Base-by-base conservation (phyloP, 805 yeast species). In the Huiozyma sinensis region DNA sequence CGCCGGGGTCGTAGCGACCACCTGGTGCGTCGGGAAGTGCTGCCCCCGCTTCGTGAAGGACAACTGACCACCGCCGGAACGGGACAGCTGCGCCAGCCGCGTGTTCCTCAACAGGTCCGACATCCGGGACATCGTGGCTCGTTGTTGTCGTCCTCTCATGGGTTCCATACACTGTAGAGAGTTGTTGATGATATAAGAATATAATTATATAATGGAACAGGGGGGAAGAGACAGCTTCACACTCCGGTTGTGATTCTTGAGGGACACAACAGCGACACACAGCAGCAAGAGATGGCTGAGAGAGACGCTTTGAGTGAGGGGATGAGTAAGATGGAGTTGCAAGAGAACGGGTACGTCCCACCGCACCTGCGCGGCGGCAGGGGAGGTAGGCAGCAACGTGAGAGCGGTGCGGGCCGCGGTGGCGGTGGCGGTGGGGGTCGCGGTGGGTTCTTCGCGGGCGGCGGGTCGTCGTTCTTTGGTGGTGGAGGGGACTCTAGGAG, bases 1-100 rank as follows among this genome's bases (percentile, higher is more conserved):
- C 6, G 83, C 70, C 40, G 79, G 75, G 42, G 83, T 78, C 0
- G 92, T 79, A 60, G 75, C 81, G 35, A 85, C 71, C 36, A 82
- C 70, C 60, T 84, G 94, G 55, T 81, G 88, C 0, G 84, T 76
- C 28, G 95, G 95, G 38, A 45, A 49, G 40, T 44, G 51, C 11
- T 27, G 12, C 13, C 44, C 44, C 33, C 44, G 31, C 28, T 40
- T 17, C 12, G 44, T 42, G 24, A 39, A 36, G 11, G 36, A 17
- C 34, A 48, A 28, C 11, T 40, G 42, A 6, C 38, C 32, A 9
- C 33, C 33, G 10, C 37, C 9, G 37, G 38, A 31, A 9, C 36
- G 33, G 6, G 69, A 60, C 7, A 67, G 51, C 36, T 65, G 65
- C 1, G 70, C 63, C 33, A 67, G 44, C 40, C 64, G 58, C 0